Conservation (phyloP, 345 rosid genomes). For the Acer saccharum region DNA sequence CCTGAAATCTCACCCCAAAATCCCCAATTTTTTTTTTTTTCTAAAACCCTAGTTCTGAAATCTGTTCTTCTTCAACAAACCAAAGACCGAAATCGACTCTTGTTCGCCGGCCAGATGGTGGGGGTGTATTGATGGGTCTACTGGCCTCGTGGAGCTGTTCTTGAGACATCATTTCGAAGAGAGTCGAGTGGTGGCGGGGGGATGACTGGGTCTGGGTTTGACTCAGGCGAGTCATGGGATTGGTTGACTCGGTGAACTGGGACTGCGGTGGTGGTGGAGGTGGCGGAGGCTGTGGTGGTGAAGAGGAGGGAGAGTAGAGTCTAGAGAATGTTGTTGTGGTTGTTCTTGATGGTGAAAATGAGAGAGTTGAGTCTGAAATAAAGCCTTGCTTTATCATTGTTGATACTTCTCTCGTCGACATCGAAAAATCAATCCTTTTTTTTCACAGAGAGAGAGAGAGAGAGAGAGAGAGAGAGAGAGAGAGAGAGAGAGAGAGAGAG, state of each 20-base stretch:
- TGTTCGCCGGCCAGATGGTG: no score
- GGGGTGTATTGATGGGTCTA: constrained; percentile 44
- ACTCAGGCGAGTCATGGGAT: background rate
- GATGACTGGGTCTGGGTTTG: background rate
- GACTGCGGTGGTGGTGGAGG: constrained; percentile 18
- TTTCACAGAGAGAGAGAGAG: no score
- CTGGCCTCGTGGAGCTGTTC: constrained; percentile 59
- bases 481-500: no score
- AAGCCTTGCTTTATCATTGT: constrained; percentile 84
- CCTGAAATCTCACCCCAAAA: no score
- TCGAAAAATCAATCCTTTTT: constrained; percentile 13
- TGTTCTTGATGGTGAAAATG: constrained; percentile 68
- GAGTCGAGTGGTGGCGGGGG: constrained; percentile 31
- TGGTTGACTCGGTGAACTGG: constrained; percentile 19
- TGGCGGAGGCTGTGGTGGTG: constrained; percentile 40
- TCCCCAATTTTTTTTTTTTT: no score
- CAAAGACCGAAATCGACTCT: no score
- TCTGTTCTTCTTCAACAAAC: no score
- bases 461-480: no score
- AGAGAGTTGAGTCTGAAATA: constrained; percentile 62
- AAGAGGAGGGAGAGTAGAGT: constrained; percentile 40
- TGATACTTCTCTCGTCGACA: constrained; percentile 84
- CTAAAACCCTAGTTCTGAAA: no score
- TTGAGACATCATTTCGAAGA: constrained; percentile 94
- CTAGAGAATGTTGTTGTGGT: constrained; percentile 23